Conservation (phyloP, 495 filamentous ascomycete species). For the Hypoxylon lienhwacheense region DNA sequence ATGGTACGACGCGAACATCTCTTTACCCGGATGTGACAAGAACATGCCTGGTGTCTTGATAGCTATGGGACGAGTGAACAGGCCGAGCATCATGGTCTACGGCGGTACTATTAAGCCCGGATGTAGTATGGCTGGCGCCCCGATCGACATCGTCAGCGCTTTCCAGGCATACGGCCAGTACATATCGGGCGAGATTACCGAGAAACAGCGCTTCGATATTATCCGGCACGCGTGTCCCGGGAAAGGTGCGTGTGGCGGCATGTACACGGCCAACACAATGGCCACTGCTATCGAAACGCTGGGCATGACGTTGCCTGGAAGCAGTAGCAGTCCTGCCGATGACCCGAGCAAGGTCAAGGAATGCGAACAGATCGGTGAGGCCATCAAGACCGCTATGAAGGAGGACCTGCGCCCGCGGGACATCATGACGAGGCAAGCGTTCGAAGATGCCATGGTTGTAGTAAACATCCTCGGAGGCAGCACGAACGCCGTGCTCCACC, state of each 20-base stretch:
- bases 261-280: conserved; percentile 99
- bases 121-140: conserved; percentile 72
- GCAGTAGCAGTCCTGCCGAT: conserved; percentile 88
- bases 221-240: conserved; percentile 94
- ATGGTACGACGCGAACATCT: conserved; percentile 99
- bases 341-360: conserved; percentile 83
- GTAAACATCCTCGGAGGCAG: conserved; percentile 94
- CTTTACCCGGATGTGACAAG: conserved; percentile 98
- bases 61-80: conserved; percentile 94
- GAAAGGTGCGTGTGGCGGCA: conserved; percentile 91
- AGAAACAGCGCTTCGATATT: conserved; percentile 90
- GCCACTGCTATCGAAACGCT: conserved; percentile 94
- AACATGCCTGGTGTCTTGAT: conserved; percentile 99
- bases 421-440: conserved; percentile 87
- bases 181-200: conserved; percentile 84
- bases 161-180: conserved; percentile 99
- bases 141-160: conserved; percentile 92
- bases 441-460: conserved; percentile 96
- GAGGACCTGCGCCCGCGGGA: conserved; percentile 89
- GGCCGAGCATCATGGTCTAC: conserved; percentile 95
- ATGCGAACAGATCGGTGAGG: conserved; percentile 79
- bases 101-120: conserved; percentile 93
- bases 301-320: conserved; percentile 93
- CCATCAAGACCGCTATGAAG: conserved; percentile 81
- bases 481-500: conserved; percentile 94